Evolutionary conservation across 1,139 yeast genomes (phyloP).

Genomic region (Sugiyamaella neomexicana): DNA sequence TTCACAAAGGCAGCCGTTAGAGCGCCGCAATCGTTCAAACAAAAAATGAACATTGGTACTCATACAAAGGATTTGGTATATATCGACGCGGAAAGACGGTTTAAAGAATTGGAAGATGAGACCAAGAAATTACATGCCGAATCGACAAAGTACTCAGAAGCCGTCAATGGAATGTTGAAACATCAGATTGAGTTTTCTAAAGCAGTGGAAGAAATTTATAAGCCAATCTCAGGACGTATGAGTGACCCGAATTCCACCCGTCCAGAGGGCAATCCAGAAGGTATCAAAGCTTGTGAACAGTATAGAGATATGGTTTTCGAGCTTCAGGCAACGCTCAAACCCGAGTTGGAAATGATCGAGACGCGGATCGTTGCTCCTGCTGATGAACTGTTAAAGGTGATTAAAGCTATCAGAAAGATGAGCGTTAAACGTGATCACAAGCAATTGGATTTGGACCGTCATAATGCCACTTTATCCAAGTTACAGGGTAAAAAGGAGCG

Average conservation of each 20-base stretch:
- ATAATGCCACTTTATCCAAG: constrained; percentile 64
- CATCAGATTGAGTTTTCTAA: constrained; percentile 92
- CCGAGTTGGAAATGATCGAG: constrained; percentile 91
- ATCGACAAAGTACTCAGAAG: constrained; percentile 81
- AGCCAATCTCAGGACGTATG: constrained; percentile 90
- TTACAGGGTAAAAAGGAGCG: constrained; percentile 80
- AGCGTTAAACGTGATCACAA: constrained; percentile 94
- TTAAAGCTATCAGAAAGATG: constrained; percentile 84
- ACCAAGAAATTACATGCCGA: constrained; percentile 89
- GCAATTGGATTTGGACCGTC: constrained; percentile 91
- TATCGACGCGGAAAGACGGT: constrained; percentile 91
- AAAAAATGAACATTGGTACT: constrained; percentile 57
- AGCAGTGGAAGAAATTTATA: constrained; percentile 92
- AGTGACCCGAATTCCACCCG: constrained; percentile 83
- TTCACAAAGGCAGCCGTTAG: constrained; percentile 81
- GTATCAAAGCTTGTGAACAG: constrained; percentile 90
- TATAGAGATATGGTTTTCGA: constrained; percentile 86
- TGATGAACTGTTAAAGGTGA: constrained; percentile 80
- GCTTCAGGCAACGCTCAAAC: constrained; percentile 79
- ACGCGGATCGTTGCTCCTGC: constrained; percentile 89
- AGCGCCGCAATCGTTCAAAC: constrained; percentile 53
- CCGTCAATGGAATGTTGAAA: constrained; percentile 90
- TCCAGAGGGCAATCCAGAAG: constrained; percentile 95
- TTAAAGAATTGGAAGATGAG: constrained; percentile 85
- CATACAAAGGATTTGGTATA: constrained; percentile 84